Evolutionary conservation across 768 basidiomycete genomes (phyloP), one percentile per base, ranked within the genome.

Genomic region (Fistulinella prunicolor): DNA sequence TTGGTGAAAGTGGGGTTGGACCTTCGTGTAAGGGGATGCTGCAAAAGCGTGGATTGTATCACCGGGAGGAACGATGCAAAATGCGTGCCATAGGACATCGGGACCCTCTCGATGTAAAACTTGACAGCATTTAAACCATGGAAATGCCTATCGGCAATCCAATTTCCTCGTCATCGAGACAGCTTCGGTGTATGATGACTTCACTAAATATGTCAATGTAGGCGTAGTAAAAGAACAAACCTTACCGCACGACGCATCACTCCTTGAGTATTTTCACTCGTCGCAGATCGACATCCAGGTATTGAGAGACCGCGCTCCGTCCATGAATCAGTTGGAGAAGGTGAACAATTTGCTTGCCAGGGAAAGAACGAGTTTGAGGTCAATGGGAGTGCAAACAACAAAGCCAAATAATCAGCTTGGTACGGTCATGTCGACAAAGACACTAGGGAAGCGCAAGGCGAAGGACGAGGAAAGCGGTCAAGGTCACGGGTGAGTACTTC

Each of bases 1-100:
- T 72, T 70, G 81, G 66, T 16, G 76, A 73, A 2, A 73, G 65
- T 0, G 95, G 95, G 0, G 88, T 76, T 20, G 94, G 80, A 13
- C 95, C 95, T 68, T 97, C 95, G 1, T 92, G 89, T 39, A 83
- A 86, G 3, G 94, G 94, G 32, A 96, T 70, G 3, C 92, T 90
- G 54, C n/a, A 47, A 43, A 30, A 13, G 17, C 8, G 1, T 9
- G 14, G 24, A n/a, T 13, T 16, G 7, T n/a, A 44, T 54, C 13
- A 39, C 29, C 19, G 20, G 8, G 13, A 6, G 21, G 22, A 45
- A 22, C 0, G 32, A 22, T 40, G 23, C 3, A 32, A 42, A 32
- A 36, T 34, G 52, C 70, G 40, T 58, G 84, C 88, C 92, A 81
- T 16, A 96, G 75, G 51, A 97, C 75, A 56, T 93, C 89, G 16